Conservation (phyloP, 352 stramenopile species). For the Pythium biforme region DNA sequence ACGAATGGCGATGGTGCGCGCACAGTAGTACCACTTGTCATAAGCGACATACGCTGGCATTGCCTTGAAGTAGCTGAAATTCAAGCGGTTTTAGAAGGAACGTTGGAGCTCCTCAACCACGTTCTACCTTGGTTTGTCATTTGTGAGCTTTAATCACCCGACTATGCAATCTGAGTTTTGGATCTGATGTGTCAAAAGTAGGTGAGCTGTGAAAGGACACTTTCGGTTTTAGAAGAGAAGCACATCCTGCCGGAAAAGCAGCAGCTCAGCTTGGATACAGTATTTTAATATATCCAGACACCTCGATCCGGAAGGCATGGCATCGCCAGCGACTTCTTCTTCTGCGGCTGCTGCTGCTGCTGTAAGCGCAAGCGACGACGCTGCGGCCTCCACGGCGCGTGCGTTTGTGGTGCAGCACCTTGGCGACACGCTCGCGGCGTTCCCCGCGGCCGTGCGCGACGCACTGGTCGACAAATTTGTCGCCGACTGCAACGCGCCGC, state of each 20-base stretch:
- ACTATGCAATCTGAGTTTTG: neutral
- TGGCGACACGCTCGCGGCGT: conserved; percentile 19
- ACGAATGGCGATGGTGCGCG: conserved; percentile 7
- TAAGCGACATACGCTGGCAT: conserved; percentile 5
- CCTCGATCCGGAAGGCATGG: too few species aligned
- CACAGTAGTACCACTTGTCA: neutral
- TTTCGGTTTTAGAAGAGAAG: conserved; percentile 5
- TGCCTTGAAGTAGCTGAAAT: conserved; percentile 12
- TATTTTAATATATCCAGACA: too few species aligned
- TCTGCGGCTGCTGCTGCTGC: neutral
- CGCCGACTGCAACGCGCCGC: conserved; percentile 25
- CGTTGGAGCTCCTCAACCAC: neutral
- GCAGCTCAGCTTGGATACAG: neutral
- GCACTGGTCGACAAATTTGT: conserved; percentile 30
- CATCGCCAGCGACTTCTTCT: neutral
- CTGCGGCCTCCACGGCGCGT: neutral
- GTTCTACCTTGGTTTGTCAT: neutral
- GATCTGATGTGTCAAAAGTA: conserved; percentile 3
- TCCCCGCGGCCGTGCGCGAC: conserved; percentile 26
- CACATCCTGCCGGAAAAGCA: neutral
- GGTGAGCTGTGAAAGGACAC: neutral
- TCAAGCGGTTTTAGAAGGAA: conserved; percentile 12
- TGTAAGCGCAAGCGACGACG: too few species aligned
- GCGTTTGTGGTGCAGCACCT: conserved; percentile 26
- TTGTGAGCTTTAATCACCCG: neutral